Base-by-base conservation (phyloP, 768 basidiomycete species). In the Agrocybe pediades region DNA sequence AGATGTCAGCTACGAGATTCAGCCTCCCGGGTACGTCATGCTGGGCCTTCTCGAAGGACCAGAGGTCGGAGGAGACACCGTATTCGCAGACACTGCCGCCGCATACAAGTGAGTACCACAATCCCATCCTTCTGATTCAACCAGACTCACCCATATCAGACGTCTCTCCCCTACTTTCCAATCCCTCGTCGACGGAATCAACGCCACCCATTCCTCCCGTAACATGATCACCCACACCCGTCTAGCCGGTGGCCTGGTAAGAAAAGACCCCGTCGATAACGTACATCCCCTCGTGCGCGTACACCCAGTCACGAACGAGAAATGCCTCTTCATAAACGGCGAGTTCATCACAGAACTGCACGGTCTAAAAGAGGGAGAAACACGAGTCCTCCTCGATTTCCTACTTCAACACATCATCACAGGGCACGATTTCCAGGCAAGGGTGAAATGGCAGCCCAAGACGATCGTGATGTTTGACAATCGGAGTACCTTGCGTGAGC, bases 281-380 rank as follows among this genome's bases (percentile, higher is more conserved):
- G 54, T 66, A 13, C 68, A 70, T 47, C 68, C 67, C 0, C 56
- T 69, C n/a, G 56, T 69, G 15, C 65, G 66, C n/a, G 62, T 69
- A 3, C 68, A 69, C 41, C 66, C 68, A 13, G 61, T 69, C 4
- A 69, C 68, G 1, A 55, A 55, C 1, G 64, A 60, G 27, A 61
- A 56, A 30, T 65, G 61, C 45, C 33, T 69, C 13, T 67, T 67
- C 51, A 56, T 69, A 21, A 69, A 69, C 51, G 65, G 62, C 0
- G 68, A 65, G 30, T 69, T 67, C 27, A 67, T 65, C 40, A 64
- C 60, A 19, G 48, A 57, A 3, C 59, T 67, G 8, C 57, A 64
- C 3, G 66, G 62, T 15, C 52, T 67, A 41, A 69, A 69, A 52
- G 63, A 69, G 15, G 52, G 54, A 17, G 66, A 69, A 41, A 61